A percentile compares a stretch with the other conserved stretches of the same genome.
phyloP scores from a whole-genome alignment of 2,329 filamentous ascomycete genomes.

The Penicillium sp. region DNA sequence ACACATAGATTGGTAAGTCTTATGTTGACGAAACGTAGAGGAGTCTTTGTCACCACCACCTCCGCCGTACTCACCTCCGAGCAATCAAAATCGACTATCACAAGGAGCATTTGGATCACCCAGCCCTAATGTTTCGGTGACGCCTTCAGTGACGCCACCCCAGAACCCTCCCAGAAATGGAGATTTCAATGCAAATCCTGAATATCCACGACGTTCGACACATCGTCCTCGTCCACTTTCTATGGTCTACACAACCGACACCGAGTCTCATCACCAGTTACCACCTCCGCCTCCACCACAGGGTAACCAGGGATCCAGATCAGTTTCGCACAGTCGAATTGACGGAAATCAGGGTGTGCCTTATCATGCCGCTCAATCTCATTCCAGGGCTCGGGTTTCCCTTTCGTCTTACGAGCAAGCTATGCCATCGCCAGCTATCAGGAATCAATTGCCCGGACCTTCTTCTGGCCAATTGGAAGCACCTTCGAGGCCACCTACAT shows the following conservation, averaged over 20 bases:
- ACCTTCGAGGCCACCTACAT: constrained; percentile 36
- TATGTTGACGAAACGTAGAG: constrained; percentile 22
- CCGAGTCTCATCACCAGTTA: constrained; percentile 29
- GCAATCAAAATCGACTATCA: constrained; percentile 22
- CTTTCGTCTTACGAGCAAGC: constrained; percentile 21
- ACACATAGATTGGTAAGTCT: not conserved
- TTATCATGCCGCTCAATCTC: constrained; percentile 15
- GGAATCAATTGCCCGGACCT: constrained; percentile 6
- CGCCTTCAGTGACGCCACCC: constrained; percentile 13
- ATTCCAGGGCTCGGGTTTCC: constrained; percentile 19
- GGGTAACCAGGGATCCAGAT: constrained; percentile 29
- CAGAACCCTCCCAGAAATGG: constrained; percentile 16
- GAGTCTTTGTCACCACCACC: constrained; percentile 35
- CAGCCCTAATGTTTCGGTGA: constrained; percentile 17
- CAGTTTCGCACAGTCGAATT: constrained; percentile 33
- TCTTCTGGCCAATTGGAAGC: constrained; percentile 23
- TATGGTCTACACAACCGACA: constrained; percentile 29
- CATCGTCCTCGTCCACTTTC: constrained; percentile 35
- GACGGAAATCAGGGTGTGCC: constrained; percentile 24
- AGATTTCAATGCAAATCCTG: constrained; percentile 19
- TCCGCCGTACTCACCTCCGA: constrained; percentile 41
- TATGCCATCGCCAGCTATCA: constrained; percentile 15
- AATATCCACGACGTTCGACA: constrained; percentile 26
- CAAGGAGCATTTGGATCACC: constrained; percentile 12
- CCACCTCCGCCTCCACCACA: constrained; percentile 40